Evolutionary conservation across 2,329 filamentous ascomycete genomes (phyloP).

Genomic region (Neonectria punicea): DNA sequence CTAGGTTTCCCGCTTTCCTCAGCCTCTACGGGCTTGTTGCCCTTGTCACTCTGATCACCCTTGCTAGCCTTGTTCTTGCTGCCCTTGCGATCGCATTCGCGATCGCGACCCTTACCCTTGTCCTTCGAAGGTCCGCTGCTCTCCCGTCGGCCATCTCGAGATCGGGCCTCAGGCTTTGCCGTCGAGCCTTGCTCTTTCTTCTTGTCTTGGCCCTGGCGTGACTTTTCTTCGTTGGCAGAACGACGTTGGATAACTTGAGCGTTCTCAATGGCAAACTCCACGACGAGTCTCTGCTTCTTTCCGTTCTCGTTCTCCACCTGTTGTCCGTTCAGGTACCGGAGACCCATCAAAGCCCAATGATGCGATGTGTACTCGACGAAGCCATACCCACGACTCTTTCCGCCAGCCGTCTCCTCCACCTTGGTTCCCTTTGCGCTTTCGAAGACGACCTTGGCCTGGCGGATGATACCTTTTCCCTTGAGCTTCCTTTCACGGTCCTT

Average conservation of each 20-base stretch:
- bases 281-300: slow-evolving; percentile 88
- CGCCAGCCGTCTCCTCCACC: slow-evolving; percentile 79
- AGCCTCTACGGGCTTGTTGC: slow-evolving; percentile 5
- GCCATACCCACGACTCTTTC: slow-evolving; percentile 91
- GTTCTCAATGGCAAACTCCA: slow-evolving; percentile 98
- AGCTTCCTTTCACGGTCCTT: slow-evolving; percentile 82
- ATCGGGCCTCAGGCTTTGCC: slow-evolving; percentile 23
- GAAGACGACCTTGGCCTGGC: slow-evolving; percentile 94
- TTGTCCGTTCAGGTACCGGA: slow-evolving; percentile 91
- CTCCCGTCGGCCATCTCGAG: slow-evolving; percentile 30
- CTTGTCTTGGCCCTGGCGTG: slow-evolving; percentile 41
- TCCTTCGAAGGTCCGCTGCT: slow-evolving; percentile 33
- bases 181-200: slow-evolving; percentile 27
- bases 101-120: slow-evolving; percentile 31
- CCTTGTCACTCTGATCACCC: slow-evolving; percentile 29
- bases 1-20: slow-evolving; percentile 47
- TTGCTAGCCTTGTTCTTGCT: slow-evolving; percentile 22
- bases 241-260: slow-evolving; percentile 91
- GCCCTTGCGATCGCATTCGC: not conserved
- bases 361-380: slow-evolving; percentile 98
- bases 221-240: slow-evolving; percentile 50
- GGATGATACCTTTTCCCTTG: slow-evolving; percentile 87
- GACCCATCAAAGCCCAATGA: slow-evolving; percentile 91
- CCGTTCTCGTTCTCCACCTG: slow-evolving; percentile 70
- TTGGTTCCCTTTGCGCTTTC: slow-evolving; percentile 89